Conservation (phyloP, 2,329 filamentous ascomycete genomes). For the Xylaria sp. region DNA sequence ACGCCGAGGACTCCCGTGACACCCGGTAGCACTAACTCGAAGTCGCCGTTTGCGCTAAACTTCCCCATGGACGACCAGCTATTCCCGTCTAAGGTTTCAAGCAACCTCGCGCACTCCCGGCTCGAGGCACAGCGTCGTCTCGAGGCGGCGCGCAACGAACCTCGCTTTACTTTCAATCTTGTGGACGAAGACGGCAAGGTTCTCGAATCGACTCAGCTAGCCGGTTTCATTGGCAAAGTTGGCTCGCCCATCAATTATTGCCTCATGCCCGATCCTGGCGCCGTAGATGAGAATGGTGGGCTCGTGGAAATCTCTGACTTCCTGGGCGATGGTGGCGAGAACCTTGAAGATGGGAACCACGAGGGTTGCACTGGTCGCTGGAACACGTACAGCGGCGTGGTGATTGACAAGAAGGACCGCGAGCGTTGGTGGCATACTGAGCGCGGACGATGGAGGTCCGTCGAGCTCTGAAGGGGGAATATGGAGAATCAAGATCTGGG, state of each 20-base stretch:
- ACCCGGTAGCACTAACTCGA: constrained; percentile 32
- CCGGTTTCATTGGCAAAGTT: constrained; percentile 69
- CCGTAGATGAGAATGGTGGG: constrained; percentile 65
- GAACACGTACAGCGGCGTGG: constrained; percentile 50
- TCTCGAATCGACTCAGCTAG: constrained; percentile 64
- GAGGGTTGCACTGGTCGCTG: constrained; percentile 60
- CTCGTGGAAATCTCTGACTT: constrained; percentile 64
- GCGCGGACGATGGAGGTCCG: constrained; percentile 55
- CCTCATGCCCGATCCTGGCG: constrained; percentile 66
- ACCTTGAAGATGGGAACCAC: constrained; percentile 45
- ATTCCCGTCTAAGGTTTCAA: constrained; percentile 50
- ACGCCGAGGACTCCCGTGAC: constrained; percentile 47
- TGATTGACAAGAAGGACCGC: constrained; percentile 57
- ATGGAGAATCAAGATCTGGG: neutral
- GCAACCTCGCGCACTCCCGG: constrained; percentile 63
- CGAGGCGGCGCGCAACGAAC: constrained; percentile 64
- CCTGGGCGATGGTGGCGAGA: constrained; percentile 60
- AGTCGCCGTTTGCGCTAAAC: constrained; percentile 40
- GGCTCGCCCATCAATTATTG: constrained; percentile 69
- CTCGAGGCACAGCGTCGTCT: constrained; percentile 73
- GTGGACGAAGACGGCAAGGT: constrained; percentile 62
- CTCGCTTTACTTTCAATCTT: constrained; percentile 69
- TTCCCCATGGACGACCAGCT: constrained; percentile 44
- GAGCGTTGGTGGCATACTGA: constrained; percentile 64
- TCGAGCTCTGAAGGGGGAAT: constrained; percentile 35